A percentile compares a stretch with the other conserved stretches of the same genome.
These are phyloP conservation scores for Rhazya stricta DNA, from an alignment of 257 asterid genomes.

Conservation along the genomic window DNA sequence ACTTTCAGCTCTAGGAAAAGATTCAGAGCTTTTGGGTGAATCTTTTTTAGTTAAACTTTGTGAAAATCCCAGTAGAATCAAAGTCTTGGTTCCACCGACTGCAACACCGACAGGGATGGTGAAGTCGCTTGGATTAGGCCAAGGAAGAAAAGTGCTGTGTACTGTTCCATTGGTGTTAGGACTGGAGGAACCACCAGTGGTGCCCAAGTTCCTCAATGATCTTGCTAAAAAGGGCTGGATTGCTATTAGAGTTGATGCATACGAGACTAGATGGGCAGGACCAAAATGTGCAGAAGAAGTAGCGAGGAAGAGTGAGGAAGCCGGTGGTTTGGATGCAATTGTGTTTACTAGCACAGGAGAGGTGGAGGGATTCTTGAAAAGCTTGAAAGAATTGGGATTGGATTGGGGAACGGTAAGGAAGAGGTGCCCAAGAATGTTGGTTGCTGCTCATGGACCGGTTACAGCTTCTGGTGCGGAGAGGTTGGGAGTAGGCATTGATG, in stretches of 20 bases:
- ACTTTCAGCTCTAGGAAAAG: conserved; percentile 62
- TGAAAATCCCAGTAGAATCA: conserved; percentile 40
- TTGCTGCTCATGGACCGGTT: conserved; percentile 87
- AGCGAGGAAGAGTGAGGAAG: conserved; percentile 42
- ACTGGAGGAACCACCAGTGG: conserved; percentile 73
- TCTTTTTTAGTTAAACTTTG: conserved; percentile 42
- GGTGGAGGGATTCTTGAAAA: conserved; percentile 80
- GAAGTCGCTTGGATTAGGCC: conserved; percentile 54
- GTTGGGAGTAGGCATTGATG: conserved; percentile 71
- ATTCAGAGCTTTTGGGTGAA: conserved; percentile 54
- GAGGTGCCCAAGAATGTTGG: conserved; percentile 67
- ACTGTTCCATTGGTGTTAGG: conserved; percentile 72
- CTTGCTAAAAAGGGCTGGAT: conserved; percentile 54
- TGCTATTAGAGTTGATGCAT: conserved; percentile 47
- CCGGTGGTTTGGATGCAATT: conserved; percentile 61
- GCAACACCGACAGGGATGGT: conserved; percentile 63
- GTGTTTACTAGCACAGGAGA: conserved; percentile 79
- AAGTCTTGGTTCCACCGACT: conserved; percentile 54
- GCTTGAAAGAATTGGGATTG: conserved; percentile 58
- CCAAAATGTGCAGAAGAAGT: conserved; percentile 34
- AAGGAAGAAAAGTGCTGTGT: conserved; percentile 51
- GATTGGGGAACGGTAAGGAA: conserved; percentile 61
- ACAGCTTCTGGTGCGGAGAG: conserved; percentile 80
- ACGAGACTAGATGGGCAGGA: conserved; percentile 71
- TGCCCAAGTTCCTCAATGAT: conserved; percentile 52